Evolutionary conservation across 2,329 filamentous ascomycete species (phyloP), one percentile per base, ranked within the genome.

Genomic region (Apiospora kogelbergensis): DNA sequence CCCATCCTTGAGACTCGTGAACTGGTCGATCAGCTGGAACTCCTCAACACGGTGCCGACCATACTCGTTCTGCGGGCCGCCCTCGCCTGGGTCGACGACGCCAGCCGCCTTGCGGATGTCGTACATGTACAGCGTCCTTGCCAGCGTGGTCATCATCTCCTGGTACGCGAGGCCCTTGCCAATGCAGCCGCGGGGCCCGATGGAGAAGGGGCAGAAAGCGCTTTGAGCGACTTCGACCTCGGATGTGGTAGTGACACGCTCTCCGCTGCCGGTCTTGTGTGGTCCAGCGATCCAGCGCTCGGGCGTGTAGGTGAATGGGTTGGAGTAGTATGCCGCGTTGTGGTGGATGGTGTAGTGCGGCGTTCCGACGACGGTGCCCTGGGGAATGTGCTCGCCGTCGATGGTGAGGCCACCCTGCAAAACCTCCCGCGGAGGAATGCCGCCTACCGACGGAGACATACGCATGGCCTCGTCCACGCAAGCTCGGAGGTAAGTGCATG

Each of bases 141-240:
- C 90, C 68, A 93, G 77, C 2, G 89, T 87, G 6, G 88, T 85
- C 66, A 82, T 87, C 85, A 92, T 87, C 81, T 93, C 90, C 60
- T 87, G 84, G 73, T 92, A 91, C 1, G 90, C 90, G 60, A 92
- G 79, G 0, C 86, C 85, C 83, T 93, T 93, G 0, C 91, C 91
- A 68, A 93, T 92, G 75, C 91, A 94, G 2, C 90, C 90, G 13
- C 91, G 82, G 0, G 90, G 89, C 0, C 91, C 91, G 71, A 93
- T 82, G 63, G 87, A 90, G 74, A 94, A 94, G 1, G 93, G 91
- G 71, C 90, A 93, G 80, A 93, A 95, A 0, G 92, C 92, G 42
- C 84, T 85, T 66, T 91, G 86, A 2, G 91, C 90, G 6, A 82
- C 75, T 2, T 83, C 81, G 1, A 88, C 81, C 67, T 88, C 86